Evolutionary conservation across 2,329 filamentous ascomycete species (phyloP), one percentile per base, ranked within the genome.

Genomic region (Colletotrichum lini): DNA sequence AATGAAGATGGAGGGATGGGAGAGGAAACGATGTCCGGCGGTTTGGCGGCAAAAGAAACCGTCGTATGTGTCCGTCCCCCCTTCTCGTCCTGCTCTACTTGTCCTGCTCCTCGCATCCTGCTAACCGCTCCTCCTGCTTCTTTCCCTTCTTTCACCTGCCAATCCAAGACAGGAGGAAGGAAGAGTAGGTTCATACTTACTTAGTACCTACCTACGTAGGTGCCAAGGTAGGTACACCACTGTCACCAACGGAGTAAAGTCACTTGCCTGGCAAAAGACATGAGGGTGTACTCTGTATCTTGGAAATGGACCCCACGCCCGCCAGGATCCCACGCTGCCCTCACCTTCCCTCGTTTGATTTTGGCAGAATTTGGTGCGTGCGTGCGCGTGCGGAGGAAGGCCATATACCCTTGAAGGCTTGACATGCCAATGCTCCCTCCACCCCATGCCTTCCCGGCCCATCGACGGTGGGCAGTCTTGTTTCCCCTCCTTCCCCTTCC

Each of bases 401-500:
- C 54, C 44, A 53, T 23, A 38, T 23, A 38, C 35, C 35, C 45
- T 45, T 26, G 16, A 35, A 42, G 54, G 26, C 40, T 35, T 59
- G 38, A 57, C n/a, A 42, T 57, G 38, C 54, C 38, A 57, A 21
- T 42, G 54, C 26, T n/a, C 16, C 21, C 38, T 9, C 56, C 35
- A n/a, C 35, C 38, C 40, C 42, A n/a, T 59, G 42, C 42, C 21
- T 18, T 66, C 26, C 56, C 18, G 38, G 50, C 44, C n/a, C 42
- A 38, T 38, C 35, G 9, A 58, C 49, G 21, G 60, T 21, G 40
- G 35, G 35, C 35, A 10, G 35, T 10, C 47, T 54, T 38, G 53
- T 69, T 69, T n/a, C 65, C 69, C 65, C 59, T 64, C 65, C 53
- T 69, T 72, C 40, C 59, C 59, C 59, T 50, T 40, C 57, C 38